phyloP scores from a whole-genome alignment of 2,329 filamentous ascomycete genomes.

The Paraphoma sp. region DNA sequence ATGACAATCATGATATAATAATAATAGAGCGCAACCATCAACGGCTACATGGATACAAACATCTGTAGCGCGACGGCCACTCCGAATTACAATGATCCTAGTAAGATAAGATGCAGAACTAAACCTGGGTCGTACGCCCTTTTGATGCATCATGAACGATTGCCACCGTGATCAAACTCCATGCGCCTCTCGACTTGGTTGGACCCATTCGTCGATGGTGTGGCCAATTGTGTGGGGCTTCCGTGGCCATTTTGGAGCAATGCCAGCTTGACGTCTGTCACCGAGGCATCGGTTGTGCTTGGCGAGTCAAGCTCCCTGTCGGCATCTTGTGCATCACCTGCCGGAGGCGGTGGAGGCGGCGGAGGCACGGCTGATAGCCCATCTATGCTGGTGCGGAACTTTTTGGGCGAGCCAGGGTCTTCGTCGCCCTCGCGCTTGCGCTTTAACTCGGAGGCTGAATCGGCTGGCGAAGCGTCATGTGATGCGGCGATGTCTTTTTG shows the following conservation, averaged over 20 bases:
- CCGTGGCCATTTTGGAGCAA: constrained; percentile 14
- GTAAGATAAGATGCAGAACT: not conserved
- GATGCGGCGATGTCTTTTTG: constrained; percentile 21
- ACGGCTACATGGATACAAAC: not conserved
- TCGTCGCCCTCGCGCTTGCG: constrained; percentile 46
- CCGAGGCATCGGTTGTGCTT: constrained; percentile 1
- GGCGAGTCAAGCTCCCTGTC: constrained; percentile 29
- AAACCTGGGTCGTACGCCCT: not conserved
- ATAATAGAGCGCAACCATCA: too few species aligned
- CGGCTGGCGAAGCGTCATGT: constrained; percentile 27
- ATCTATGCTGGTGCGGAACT: constrained; percentile 36
- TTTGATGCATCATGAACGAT: not conserved
- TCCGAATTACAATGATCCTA: not conserved
- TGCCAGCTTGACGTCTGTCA: constrained; percentile 7
- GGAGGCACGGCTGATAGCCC: constrained; percentile 52
- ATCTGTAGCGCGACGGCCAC: not conserved
- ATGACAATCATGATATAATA: too few species aligned
- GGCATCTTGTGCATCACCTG: constrained; percentile 34
- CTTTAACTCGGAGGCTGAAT: constrained; percentile 42
- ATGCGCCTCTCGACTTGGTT: not conserved
- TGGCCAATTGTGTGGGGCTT: constrained; percentile 54
- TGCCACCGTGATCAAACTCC: not conserved
- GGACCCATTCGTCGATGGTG: constrained; percentile 48
- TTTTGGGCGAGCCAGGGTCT: constrained; percentile 38
- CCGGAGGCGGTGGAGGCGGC: constrained; percentile 46